A percentile compares a stretch with the other conserved stretches of the same genome.
phyloP scores from a whole-genome alignment of 2,329 filamentous ascomycete genomes.

The Epichloe sp. region DNA sequence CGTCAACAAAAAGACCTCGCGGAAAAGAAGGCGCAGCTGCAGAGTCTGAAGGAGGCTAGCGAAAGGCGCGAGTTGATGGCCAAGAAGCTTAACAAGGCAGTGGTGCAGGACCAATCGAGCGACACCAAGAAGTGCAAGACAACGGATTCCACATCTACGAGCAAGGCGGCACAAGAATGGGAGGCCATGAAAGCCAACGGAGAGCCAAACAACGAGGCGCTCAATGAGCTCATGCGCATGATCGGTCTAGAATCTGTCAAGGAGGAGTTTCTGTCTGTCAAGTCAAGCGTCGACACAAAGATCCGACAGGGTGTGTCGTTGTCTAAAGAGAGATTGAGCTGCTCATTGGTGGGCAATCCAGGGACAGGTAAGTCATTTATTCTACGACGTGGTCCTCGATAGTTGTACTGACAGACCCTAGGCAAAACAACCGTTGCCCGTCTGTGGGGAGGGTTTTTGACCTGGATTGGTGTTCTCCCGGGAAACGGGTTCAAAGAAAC shows the following conservation, averaged over 20 bases:
- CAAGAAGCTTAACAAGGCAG: neutral
- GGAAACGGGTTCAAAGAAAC: constrained; percentile 51
- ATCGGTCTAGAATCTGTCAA: constrained; percentile 62
- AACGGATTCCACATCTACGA: neutral
- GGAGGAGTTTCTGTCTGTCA: constrained; percentile 46
- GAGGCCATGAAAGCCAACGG: constrained; percentile 42
- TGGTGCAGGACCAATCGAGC: neutral
- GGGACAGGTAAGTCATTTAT: constrained; percentile 45
- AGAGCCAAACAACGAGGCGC: constrained; percentile 32
- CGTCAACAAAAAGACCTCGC: constrained; percentile 34
- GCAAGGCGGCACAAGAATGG: constrained; percentile 42
- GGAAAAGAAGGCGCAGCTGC: constrained; percentile 1
- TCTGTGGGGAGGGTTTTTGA: constrained; percentile 53
- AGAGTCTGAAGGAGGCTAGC: constrained; percentile 20
- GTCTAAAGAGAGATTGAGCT: constrained; percentile 45
- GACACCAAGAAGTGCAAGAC: neutral
- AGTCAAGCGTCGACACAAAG: constrained; percentile 46
- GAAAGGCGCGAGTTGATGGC: neutral
- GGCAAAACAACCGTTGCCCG: constrained; percentile 64
- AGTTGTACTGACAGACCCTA: constrained; percentile 4
- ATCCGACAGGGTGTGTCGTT: constrained; percentile 43
- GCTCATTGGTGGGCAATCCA: constrained; percentile 56
- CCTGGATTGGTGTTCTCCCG: constrained; percentile 46
- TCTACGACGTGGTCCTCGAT: too few relatives aligned
- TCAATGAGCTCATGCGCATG: constrained; percentile 57